A percentile compares a stretch with the other conserved stretches of the same genome.
These are phyloP conservation scores for Cystobasidium sp. DNA, from an alignment of 1,284 basidiomycete species.

Conservation along the genomic window DNA sequence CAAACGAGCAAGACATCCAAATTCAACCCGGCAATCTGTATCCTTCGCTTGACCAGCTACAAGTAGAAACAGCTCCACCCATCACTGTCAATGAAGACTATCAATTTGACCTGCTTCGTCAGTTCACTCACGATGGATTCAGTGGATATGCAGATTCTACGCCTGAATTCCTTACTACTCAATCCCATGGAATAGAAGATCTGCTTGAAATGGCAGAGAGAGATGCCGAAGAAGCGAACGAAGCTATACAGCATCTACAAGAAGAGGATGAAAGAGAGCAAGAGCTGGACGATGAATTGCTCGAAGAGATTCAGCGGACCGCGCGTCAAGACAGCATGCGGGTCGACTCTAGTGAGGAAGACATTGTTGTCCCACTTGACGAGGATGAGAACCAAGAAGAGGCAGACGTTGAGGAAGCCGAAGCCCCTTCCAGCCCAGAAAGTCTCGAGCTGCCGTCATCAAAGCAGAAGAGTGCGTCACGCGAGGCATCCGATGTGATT, in stretches of 20 bases:
- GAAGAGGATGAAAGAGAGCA: constrained; percentile 38
- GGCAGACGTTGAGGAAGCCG: not conserved
- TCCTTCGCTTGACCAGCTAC: constrained; percentile 1
- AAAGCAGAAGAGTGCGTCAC: constrained; percentile 6
- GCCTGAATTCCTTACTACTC: not conserved
- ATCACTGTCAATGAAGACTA: not conserved
- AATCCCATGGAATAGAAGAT: constrained; percentile 16
- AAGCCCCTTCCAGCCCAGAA: not conserved
- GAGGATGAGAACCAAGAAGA: constrained; percentile 1
- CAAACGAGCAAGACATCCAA: not conserved
- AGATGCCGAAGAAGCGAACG: constrained; percentile 64
- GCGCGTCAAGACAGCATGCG: not conserved
- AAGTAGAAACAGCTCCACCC: not conserved
- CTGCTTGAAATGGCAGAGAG: constrained; percentile 48
- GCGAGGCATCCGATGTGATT: constrained; percentile 31
- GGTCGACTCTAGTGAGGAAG: not conserved
- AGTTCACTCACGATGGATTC: constrained; percentile 9
- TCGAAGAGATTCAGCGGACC: not conserved
- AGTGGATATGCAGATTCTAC: not conserved
- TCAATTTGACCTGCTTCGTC: constrained; percentile 14
- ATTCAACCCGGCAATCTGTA: not conserved
- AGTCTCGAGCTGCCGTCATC: not conserved
- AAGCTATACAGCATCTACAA: constrained; percentile 69
- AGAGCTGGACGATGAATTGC: constrained; percentile 28
- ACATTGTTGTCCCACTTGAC: not conserved